These are phyloP conservation scores for Coleophoma crateriformis DNA, from an alignment of 2,329 filamentous ascomycete species.

Conservation along the genomic window DNA sequence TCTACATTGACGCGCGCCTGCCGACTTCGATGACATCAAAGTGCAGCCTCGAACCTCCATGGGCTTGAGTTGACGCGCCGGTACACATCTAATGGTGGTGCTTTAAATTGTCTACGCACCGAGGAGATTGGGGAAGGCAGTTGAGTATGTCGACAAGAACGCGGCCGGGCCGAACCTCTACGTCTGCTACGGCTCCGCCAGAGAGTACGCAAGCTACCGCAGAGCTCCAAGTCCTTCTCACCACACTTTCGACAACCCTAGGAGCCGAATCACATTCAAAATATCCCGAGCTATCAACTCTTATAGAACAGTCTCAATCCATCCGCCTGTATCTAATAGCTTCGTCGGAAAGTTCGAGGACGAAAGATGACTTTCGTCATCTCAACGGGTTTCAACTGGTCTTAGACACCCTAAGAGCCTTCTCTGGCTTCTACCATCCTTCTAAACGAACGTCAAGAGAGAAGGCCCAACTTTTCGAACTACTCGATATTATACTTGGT, in stretches of 20 bases:
- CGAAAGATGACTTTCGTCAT: conserved; percentile 79
- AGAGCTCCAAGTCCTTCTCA: conserved; percentile 50
- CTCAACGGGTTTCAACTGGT: conserved; percentile 73
- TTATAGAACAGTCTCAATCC: conserved; percentile 23
- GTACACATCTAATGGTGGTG: not conserved
- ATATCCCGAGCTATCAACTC: conserved; percentile 26
- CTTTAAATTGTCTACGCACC: not conserved
- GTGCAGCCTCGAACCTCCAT: conserved; percentile 15
- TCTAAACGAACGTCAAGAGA: conserved; percentile 54
- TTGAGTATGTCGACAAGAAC: conserved; percentile 45
- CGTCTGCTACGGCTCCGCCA: conserved; percentile 50
- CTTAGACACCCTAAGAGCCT: conserved; percentile 61
- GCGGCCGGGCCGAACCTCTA: conserved; percentile 59
- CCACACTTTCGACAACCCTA: conserved; percentile 32
- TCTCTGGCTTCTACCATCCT: conserved; percentile 74
- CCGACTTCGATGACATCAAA: conserved; percentile 14
- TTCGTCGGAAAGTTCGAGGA: conserved; percentile 37
- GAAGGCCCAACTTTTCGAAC: conserved; percentile 58
- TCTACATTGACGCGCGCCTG: not conserved
- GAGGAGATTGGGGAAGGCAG: conserved; percentile 22
- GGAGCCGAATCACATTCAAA: conserved; percentile 9
- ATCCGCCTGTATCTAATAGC: conserved; percentile 29
- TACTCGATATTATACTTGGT: conserved; percentile 66
- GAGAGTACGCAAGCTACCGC: conserved; percentile 55
- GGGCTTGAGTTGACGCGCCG: conserved; percentile 7